Base-by-base conservation (phyloP, 2,329 filamentous ascomycete genomes). In the Penicillium sp. region DNA sequence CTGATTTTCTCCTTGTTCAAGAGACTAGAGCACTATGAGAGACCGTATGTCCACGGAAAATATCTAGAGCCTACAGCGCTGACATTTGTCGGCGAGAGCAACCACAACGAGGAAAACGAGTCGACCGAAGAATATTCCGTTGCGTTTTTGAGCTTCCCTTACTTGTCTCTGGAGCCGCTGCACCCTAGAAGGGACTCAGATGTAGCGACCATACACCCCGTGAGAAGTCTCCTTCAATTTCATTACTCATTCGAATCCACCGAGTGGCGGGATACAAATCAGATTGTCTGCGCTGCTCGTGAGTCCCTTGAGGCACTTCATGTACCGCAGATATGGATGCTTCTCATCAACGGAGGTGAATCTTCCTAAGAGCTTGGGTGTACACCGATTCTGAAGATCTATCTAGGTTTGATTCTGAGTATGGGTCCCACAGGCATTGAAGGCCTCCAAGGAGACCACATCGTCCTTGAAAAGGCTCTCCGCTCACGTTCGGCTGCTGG, bases 211-310 rank as follows among this genome's bases (percentile, higher is more conserved):
- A 14, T 28, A 4, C 37, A 40, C 11, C 37, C 37, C 1, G 37
- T 40, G 5, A 40, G 37, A 21, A 40, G 37, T 25, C 37, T 40
- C 17, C 37, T 40, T 21, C 37, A 40, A n/a, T 40, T 40, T 17
- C 37, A 40, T 33, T 40, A 40, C 8, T 40, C 37, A n/a, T 40
- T 40, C 14, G 19, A 40, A n/a, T 23, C 31, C 8, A 40, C 37
- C 5, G 31, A 13, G n/a, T 14, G 16, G 7, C 31, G 25, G 17
- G 37, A 40, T 34, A 15, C 18, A 4, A 14, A 27, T 6, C 37
- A 40, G 14, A 28, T 34, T 13, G 31, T 40, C n/a, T 26, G 31
- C 25, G 17, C 29, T 5, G 23, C 25, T 29, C 19, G 16, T 11
- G 37, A 30, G 10, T n/a, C 14, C 8, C 9, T 11, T 7, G 37